Evolutionary conservation across 2,329 filamentous ascomycete species (phyloP).

Genomic region (Bipolaris oryzae): DNA sequence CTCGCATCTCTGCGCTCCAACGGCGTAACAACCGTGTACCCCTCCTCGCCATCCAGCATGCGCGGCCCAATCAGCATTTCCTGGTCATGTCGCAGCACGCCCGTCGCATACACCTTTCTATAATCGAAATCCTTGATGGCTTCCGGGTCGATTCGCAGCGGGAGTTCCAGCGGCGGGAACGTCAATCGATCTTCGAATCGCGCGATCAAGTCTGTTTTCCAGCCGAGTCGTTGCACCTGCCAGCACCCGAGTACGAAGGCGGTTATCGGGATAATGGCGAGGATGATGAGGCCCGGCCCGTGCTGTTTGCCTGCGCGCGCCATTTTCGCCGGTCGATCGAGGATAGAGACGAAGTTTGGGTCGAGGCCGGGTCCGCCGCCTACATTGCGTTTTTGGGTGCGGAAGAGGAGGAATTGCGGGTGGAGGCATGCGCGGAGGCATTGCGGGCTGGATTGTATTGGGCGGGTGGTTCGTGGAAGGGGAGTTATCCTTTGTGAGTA

Average conservation of each 20-base stretch:
- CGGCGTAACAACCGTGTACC: conserved; percentile 90
- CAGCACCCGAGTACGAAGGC: conserved; percentile 90
- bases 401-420: conserved; percentile 25
- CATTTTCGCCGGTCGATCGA: conserved; percentile 83
- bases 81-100: conserved; percentile 79
- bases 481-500: conserved; percentile 26
- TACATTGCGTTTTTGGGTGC: conserved; percentile 25
- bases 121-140: conserved; percentile 91
- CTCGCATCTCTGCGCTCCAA: conserved; percentile 71
- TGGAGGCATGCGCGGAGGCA: conserved; percentile 41
- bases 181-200: conserved; percentile 91
- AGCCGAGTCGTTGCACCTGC: conserved; percentile 90
- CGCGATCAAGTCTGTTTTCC: conserved; percentile 92
- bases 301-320: conserved; percentile 77
- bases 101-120: conserved; percentile 77
- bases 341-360: conserved; percentile 79
- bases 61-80: conserved; percentile 97
- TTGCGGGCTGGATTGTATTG: conserved; percentile 28
- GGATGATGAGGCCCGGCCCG: conserved; percentile 78
- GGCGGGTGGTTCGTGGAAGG: conserved; percentile 7
- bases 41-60: conserved; percentile 85
- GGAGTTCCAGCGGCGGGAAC: conserved; percentile 82
- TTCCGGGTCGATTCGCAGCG: conserved; percentile 79
- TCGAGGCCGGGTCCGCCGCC: conserved; percentile 63
- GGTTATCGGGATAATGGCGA: conserved; percentile 87